Evolutionary conservation across 805 yeast genomes (phyloP).

Genomic region (Saccharomyces cerevisiae): DNA sequence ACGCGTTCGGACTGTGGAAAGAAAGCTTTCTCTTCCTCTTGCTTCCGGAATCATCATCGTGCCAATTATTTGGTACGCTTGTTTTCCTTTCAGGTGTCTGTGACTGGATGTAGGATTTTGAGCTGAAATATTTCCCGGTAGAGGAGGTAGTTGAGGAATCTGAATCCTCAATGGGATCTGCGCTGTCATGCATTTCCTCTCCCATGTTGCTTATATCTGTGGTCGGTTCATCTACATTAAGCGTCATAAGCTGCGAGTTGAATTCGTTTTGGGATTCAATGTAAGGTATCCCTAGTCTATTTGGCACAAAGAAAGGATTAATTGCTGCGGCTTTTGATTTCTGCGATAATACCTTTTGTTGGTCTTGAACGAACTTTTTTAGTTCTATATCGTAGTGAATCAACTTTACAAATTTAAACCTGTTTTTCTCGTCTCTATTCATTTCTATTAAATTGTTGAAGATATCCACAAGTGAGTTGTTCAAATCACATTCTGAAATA

Average conservation of each 20-base stretch:
- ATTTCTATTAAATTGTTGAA: slow-evolving; percentile 15
- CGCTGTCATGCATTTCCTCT: not conserved
- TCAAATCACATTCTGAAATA: not conserved
- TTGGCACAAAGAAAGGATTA: not conserved
- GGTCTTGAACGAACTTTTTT: slow-evolving; percentile 8
- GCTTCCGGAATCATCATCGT: not conserved
- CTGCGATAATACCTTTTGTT: slow-evolving; percentile 1
- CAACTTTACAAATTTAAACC: slow-evolving; percentile 17
- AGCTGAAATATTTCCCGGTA: not conserved
- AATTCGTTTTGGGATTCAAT: slow-evolving; percentile 10
- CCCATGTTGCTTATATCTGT: not conserved
- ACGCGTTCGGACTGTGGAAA: not conserved
- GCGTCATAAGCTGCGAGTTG: slow-evolving; percentile 7
- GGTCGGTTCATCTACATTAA: not conserved
- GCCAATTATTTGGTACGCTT: not conserved
- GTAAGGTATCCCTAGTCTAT: not conserved
- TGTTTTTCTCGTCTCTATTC: slow-evolving; percentile 7
- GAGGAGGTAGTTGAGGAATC: slow-evolving; percentile 1
- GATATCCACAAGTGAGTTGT: slow-evolving; percentile 3
- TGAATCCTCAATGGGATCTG: slow-evolving; percentile 6
- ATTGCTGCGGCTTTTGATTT: not conserved
- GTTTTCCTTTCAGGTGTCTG: not conserved
- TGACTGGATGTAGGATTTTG: not conserved
- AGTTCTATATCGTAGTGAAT: slow-evolving; percentile 8
- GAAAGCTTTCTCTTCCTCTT: not conserved